Evolutionary conservation across 1,139 yeast species (phyloP).

Genomic region (Suhomyces anneliseae): DNA sequence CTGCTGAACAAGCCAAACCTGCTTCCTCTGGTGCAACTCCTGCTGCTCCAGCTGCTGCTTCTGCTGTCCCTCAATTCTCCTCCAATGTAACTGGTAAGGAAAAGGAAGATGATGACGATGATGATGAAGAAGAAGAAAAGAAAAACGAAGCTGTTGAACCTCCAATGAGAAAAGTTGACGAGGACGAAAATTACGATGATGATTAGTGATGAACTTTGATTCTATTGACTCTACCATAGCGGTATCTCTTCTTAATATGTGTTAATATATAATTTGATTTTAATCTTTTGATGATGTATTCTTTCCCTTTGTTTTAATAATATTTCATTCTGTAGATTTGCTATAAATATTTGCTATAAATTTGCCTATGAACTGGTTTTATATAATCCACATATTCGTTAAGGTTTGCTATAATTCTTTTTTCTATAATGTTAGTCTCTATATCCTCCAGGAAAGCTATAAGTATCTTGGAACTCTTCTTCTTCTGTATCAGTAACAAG

Average conservation of each 20-base stretch:
- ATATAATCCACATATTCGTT: too few species aligned
- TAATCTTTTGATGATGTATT: background rate
- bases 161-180: slow-evolving; percentile 75
- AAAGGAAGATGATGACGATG: slow-evolving; percentile 37
- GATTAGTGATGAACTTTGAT: slow-evolving; percentile 3
- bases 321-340: too few species aligned
- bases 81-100: slow-evolving; percentile 21
- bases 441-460: slow-evolving; percentile 6
- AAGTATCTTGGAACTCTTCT: slow-evolving; percentile 3
- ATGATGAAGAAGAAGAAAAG: slow-evolving; percentile 32
- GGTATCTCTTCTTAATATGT: slow-evolving; percentile 5
- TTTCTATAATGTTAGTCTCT: background rate
- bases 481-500: slow-evolving; percentile 3
- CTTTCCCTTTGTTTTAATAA: background rate
- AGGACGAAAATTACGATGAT: slow-evolving; percentile 83
- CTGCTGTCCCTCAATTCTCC: slow-evolving; percentile 23
- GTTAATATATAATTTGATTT: slow-evolving; percentile 6
- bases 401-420: background rate
- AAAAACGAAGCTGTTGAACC: slow-evolving; percentile 48
- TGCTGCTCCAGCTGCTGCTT: slow-evolving; percentile 1
- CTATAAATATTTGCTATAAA: too few species aligned
- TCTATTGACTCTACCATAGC: background rate
- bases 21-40: slow-evolving; percentile 3
- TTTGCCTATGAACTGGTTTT: too few species aligned
- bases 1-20: slow-evolving; percentile 6